Evolutionary conservation across 2,329 filamentous ascomycete genomes (phyloP).

Genomic region (Amauroascus verrucosus): DNA sequence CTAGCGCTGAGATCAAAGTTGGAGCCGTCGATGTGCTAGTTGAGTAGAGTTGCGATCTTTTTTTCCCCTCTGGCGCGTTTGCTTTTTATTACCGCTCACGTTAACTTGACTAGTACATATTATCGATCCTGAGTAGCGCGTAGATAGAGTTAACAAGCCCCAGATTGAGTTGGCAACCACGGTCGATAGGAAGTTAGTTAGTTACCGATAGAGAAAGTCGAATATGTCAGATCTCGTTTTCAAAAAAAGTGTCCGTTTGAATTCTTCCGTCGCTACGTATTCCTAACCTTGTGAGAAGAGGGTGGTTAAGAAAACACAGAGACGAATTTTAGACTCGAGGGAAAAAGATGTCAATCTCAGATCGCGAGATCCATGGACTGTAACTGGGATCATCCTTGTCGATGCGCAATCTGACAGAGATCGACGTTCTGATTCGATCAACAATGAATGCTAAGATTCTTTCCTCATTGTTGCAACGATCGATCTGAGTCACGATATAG

Average conservation of each 20-base stretch:
- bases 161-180: background rate
- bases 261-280: background rate
- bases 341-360: background rate
- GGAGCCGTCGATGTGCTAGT: background rate
- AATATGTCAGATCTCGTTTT: background rate
- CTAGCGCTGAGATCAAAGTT: background rate
- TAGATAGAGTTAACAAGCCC: background rate
- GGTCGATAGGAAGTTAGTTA: conserved; percentile 5
- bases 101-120: background rate
- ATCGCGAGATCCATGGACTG: conserved; percentile 7
- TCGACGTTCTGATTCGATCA: conserved; percentile 8
- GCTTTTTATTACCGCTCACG: conserved; percentile 6
- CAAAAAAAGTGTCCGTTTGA: background rate
- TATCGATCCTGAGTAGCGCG: background rate
- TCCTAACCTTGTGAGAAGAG: background rate
- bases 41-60: conserved; percentile 1
- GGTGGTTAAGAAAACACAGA: too few species aligned
- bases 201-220: conserved; percentile 4
- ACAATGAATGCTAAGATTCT: background rate
- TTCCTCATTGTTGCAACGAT: too few species aligned
- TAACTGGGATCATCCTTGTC: conserved; percentile 7
- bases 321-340: background rate
- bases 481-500: too few species aligned
- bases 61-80: background rate
- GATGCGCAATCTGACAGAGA: conserved; percentile 5